A percentile compares a stretch with the other conserved stretches of the same genome.
phyloP scores from a whole-genome alignment of 1,284 basidiomycete genomes.

The Trichosporon inkin region DNA sequence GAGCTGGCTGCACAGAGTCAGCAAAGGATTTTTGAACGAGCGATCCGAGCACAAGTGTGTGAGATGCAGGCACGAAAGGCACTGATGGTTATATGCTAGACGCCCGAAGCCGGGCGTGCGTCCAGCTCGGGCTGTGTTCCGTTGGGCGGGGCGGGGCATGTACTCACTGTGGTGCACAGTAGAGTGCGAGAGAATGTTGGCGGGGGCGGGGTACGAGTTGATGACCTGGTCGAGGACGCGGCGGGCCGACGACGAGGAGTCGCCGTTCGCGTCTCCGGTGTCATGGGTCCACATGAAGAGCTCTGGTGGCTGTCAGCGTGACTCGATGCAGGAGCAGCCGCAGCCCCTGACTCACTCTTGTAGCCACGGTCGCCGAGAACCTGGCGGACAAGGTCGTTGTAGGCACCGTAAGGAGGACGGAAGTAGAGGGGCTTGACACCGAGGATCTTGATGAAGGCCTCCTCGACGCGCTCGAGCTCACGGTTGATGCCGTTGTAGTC shows the following conservation, averaged over 20 bases:
- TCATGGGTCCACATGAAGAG: constrained; percentile 48
- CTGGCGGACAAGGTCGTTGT: constrained; percentile 55
- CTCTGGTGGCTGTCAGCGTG: constrained; percentile 23
- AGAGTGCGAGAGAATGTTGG: constrained; percentile 42
- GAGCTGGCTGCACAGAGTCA: constrained; percentile 22
- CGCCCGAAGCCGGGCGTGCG: not conserved
- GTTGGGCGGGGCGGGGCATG: not conserved
- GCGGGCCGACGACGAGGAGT: constrained; percentile 24
- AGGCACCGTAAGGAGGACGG: constrained; percentile 54
- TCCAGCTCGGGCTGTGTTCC: too few species aligned
- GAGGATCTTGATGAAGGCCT: constrained; percentile 56
- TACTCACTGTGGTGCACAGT: constrained; percentile 24
- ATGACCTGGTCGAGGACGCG: constrained; percentile 24
- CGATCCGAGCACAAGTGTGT: too few species aligned
- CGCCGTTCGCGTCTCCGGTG: constrained; percentile 37
- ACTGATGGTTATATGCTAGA: too few species aligned
- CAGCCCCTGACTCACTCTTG: constrained; percentile 33
- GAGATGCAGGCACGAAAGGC: too few species aligned
- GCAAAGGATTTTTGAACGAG: not conserved
- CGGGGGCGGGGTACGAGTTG: constrained; percentile 34
- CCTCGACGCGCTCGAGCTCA: constrained; percentile 54
- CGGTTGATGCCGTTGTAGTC: constrained; percentile 47
- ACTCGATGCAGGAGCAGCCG: not conserved
- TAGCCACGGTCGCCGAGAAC: constrained; percentile 52
- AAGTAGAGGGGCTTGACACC: constrained; percentile 55